Evolutionary conservation across 2,329 filamentous ascomycete genomes (phyloP).

Genomic region (Volutella citrinella): DNA sequence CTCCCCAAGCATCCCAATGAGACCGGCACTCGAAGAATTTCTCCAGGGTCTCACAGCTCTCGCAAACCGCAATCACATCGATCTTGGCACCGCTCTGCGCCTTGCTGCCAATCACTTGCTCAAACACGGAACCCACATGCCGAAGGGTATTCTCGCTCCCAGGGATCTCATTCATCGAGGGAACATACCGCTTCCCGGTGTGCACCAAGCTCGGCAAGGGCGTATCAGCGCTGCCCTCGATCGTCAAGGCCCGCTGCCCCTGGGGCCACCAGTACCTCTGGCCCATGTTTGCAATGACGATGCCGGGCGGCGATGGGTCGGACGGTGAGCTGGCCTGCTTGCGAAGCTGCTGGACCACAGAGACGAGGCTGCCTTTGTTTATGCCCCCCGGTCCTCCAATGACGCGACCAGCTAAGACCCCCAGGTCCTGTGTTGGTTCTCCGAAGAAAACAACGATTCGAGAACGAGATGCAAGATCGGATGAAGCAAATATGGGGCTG

Average conservation of each 20-base stretch:
- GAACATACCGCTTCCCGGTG: conserved; percentile 47
- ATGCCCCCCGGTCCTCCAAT: conserved; percentile 63
- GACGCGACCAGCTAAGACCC: conserved; percentile 69
- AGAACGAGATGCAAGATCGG: conserved; percentile 51
- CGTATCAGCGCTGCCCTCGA: conserved; percentile 52
- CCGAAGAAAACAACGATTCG: conserved; percentile 74
- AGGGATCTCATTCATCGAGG: conserved; percentile 57
- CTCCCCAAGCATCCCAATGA: conserved; percentile 46
- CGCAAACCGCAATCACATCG: conserved; percentile 69
- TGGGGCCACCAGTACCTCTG: conserved; percentile 75
- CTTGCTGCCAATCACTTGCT: conserved; percentile 53
- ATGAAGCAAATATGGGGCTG: conserved; percentile 61
- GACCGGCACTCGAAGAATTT: conserved; percentile 55
- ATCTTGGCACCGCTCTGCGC: conserved; percentile 51
- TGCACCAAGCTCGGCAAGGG: conserved; percentile 64
- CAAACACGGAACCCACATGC: conserved; percentile 68
- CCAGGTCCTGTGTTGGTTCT: conserved; percentile 68
- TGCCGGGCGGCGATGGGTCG: conserved; percentile 44
- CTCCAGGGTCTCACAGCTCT: conserved; percentile 58
- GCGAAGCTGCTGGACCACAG: conserved; percentile 52
- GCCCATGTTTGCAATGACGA: conserved; percentile 76
- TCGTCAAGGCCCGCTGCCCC: conserved; percentile 57
- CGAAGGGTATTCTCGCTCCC: conserved; percentile 53
- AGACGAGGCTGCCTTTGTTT: conserved; percentile 66
- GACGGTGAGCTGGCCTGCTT: conserved; percentile 31